Evolutionary conservation across 140 eudicot species (phyloP), one percentile per base, ranked within the genome.

Genomic region (Erigeron philadelphicus): DNA sequence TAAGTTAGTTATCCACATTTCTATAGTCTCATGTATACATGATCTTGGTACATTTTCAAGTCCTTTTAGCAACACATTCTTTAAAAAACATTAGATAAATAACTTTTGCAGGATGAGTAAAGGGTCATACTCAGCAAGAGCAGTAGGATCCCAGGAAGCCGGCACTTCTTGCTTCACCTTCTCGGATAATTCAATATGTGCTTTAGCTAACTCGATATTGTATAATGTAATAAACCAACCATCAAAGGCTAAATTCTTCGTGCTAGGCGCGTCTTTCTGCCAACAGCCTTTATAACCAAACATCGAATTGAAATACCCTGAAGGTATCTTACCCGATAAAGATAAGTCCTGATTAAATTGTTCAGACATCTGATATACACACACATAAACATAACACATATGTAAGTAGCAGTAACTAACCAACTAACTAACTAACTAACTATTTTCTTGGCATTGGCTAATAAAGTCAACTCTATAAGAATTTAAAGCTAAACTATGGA

Each of bases 261-360:
- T 89, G 42, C 84, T 40, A 10, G 95, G 81, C 5, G 95, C 99
- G 73, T 94, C 99, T 56, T 81, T 94, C 76, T 83, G 95, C 99
- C 99, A 94, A 73, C 94, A 81, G 5, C 90, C 95, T 69, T 87
- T 94, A 76, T 75, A 85, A 60, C 79, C 85, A 44, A 94, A 94
- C 99, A 94, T 89, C 6, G 87, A 50, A 70, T 94, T 94, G 73
- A 94, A 89, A 46, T 72, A 66, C 57, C 99, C 99, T 7, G 96
- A 84, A 71, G 99, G 99, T 78, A 94, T 89, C 80, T 94, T 94
- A n/a, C 99, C 97, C 3, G 99, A 80, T 70, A 94, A 67, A 0
- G 94, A 78, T 17, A 87, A 38, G 5, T 87, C 97, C 65, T 89
- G 97, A 73, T 94, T 94, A 63, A 89, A 89, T 52, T 84, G 96